phyloP scores from a whole-genome alignment of 345 rosid species.

The Cardamine chenopodiifolia region DNA sequence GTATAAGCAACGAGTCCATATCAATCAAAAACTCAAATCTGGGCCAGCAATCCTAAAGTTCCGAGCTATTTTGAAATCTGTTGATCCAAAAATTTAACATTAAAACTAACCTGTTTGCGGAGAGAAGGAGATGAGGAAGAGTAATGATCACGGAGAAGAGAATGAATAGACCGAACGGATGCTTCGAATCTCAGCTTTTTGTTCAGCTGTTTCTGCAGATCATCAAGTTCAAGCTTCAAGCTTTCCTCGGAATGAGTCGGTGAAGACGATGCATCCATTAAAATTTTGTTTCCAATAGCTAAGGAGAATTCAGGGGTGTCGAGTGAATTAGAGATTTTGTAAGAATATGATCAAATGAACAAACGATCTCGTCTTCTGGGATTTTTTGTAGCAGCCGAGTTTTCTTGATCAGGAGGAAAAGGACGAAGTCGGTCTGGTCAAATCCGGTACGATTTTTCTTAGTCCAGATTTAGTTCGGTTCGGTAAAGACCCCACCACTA shows the following conservation, averaged over 20 bases:
- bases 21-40: background rate
- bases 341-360: background rate
- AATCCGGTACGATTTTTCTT: background rate
- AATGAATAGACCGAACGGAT: conserved; percentile 64
- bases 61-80: background rate
- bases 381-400: conserved; percentile 33
- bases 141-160: conserved; percentile 55
- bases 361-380: conserved; percentile 5
- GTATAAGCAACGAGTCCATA: background rate
- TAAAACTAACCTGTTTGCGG: conserved; percentile 52
- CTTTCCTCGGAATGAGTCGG: conserved; percentile 50
- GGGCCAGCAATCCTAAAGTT: background rate
- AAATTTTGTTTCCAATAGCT: background rate
- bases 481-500: background rate
- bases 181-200: conserved; percentile 84
- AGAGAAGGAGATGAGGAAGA: conserved; percentile 66
- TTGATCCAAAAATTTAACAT: background rate
- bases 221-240: conserved; percentile 65
- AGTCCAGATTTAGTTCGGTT: background rate
- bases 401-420: conserved; percentile 45
- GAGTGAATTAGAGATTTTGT: background rate
- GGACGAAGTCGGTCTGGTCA: conserved; percentile 21
- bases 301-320: background rate
- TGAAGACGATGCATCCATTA: conserved; percentile 35
- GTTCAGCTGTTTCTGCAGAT: conserved; percentile 73